These are phyloP conservation scores for Kalanchoe fedtschenkoi DNA, from an alignment of 164 flowering plant species.

Conservation along the genomic window DNA sequence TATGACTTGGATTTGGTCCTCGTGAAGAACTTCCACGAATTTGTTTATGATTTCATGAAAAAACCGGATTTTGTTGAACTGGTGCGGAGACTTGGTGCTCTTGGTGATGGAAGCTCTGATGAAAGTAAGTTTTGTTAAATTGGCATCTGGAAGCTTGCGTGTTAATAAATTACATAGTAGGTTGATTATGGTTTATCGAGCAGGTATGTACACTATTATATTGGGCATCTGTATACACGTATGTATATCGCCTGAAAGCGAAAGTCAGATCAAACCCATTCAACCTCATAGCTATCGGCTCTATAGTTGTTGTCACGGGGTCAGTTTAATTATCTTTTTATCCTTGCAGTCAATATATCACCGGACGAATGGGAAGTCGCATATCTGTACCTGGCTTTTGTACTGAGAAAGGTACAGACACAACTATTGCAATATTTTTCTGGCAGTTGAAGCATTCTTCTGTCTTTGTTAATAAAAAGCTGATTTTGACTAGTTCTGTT, in stretches of 20 bases:
- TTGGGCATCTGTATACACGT: too few species aligned
- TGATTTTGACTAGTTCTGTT: slow-evolving; percentile 7
- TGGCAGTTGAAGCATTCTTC: background rate
- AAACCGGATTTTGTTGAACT: slow-evolving; percentile 73
- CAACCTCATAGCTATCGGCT: background rate
- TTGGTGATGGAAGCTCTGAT: slow-evolving; percentile 64
- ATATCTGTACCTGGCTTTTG: slow-evolving; percentile 74
- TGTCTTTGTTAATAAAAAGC: background rate
- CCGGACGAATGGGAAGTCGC: slow-evolving; percentile 96
- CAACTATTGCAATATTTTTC: background rate
- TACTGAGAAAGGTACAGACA: slow-evolving; percentile 70
- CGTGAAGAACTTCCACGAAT: too few species aligned
- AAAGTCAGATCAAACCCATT: too few species aligned
- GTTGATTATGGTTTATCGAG: too few species aligned
- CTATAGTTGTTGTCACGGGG: background rate
- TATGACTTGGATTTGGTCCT: too few species aligned
- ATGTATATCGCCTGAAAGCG: too few species aligned
- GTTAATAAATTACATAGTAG: background rate
- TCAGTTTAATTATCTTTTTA: background rate
- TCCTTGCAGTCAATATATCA: slow-evolving; percentile 60
- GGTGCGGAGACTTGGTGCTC: slow-evolving; percentile 89
- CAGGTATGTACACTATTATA: too few species aligned
- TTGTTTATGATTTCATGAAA: slow-evolving; percentile 78
- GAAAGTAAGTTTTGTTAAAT: slow-evolving; percentile 35
- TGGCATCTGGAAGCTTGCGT: background rate